phyloP scores from a whole-genome alignment of 176 grass and related monocot species.

The Guadua angustifolia region DNA sequence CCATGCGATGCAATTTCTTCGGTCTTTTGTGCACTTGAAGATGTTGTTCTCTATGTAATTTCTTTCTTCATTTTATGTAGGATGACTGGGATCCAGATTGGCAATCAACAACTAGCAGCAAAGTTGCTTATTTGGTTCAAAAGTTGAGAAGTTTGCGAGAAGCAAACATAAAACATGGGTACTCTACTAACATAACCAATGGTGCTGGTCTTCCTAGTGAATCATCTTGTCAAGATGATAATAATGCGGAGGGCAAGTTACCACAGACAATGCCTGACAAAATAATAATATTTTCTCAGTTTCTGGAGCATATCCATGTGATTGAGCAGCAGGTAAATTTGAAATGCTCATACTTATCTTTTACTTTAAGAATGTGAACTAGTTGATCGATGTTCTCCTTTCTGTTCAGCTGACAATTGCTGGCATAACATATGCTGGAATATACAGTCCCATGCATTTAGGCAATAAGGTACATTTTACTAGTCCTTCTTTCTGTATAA shows the following conservation, averaged over 20 bases:
- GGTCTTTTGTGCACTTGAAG: not conserved
- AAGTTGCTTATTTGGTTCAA: slow-evolving; percentile 87
- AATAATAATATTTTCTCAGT: slow-evolving; percentile 98
- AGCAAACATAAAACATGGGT: slow-evolving; percentile 50
- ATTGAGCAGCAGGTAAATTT: slow-evolving; percentile 87
- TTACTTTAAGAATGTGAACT: slow-evolving; percentile 16
- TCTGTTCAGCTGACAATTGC: slow-evolving; percentile 72
- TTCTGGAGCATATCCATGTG: slow-evolving; percentile 96
- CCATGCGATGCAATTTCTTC: slow-evolving; percentile 33
- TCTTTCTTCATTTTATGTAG: slow-evolving; percentile 48
- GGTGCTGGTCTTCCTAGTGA: slow-evolving; percentile 42
- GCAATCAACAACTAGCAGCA: slow-evolving; percentile 94
- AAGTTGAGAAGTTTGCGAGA: slow-evolving; percentile 71
- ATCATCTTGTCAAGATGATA: slow-evolving; percentile 37
- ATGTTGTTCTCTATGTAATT: slow-evolving; percentile 2
- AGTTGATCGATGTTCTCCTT: slow-evolving; percentile 38
- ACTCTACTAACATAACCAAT: slow-evolving; percentile 38
- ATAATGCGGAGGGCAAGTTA: slow-evolving; percentile 35
- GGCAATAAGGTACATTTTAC: slow-evolving; percentile 66
- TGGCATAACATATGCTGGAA: slow-evolving; percentile 78
- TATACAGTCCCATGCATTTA: slow-evolving; percentile 95
- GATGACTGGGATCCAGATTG: slow-evolving; percentile 97
- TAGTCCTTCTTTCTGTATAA: not conserved
- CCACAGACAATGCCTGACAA: slow-evolving; percentile 59
- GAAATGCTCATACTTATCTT: slow-evolving; percentile 1